Base-by-base conservation (phyloP, 2,329 filamentous ascomycete species). In the Neoascochyta sp. region DNA sequence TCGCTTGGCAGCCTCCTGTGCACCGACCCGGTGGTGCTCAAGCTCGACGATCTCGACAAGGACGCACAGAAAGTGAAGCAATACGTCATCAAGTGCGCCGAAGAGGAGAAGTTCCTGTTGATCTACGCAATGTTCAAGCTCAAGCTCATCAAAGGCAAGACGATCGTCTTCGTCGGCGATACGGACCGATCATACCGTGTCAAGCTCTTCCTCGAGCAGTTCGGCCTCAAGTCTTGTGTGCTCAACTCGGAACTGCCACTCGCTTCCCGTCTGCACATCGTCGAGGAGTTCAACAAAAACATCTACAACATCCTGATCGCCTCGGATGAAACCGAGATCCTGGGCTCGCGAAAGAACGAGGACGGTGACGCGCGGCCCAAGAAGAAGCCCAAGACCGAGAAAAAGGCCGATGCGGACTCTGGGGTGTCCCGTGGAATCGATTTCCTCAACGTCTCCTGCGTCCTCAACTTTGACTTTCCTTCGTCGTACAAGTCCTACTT, bases 291-390 rank as follows among this genome's bases (percentile, higher is more conserved):
- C 67, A 98, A 96, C 69, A 85, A 86, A 64, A 86, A 86, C 30
- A 81, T 96, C 5, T 98, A 98, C 71, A 90, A 98, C 52, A 95
- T 96, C 41, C 89, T 98, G 47, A 95, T 98, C 51, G 92, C 92
- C 1, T 89, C 87, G 1, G 92, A 98, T 50, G 89, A 95, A 58
- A 83, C 85, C 44, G 88, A 94, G 56, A 77, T 93, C 8, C 63
- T 95, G 8, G 87, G 84, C 9, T 74, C 78, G 12, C 47, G 47
- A 32, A 50, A 50, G 17, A 56, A 59, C 14, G 31, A 42, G 9
- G 43, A 38, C 5, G 52, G 54, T 13, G 67, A 62, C 25, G 64
- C 69, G n/a, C 54, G 62, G 15, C 55, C 60, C 18, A 52, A 60
- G 46, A 52, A 55, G 53, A 83, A 81, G 58, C 76, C 78, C 36